Percentiles rank a stretch among this genome's conserved stretches.
phyloP scores from a whole-genome alignment of 257 asterid species.

The Datura wrightii region DNA sequence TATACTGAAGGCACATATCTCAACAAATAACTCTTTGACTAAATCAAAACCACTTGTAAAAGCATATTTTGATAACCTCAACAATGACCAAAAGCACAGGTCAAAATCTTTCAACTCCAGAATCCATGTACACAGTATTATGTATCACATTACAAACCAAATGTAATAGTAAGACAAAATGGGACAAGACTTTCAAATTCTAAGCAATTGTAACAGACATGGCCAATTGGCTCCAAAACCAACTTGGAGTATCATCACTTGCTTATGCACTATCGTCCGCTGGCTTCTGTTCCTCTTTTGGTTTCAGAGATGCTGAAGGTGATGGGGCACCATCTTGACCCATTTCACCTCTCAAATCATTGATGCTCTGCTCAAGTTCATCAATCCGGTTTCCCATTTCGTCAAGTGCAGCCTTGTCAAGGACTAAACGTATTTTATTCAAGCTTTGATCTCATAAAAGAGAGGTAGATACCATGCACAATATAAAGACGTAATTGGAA shows the following conservation, averaged over 20 bases:
- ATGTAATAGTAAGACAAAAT: neutral
- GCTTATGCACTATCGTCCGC: conserved; percentile 53
- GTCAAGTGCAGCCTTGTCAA: conserved; percentile 69
- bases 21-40: neutral
- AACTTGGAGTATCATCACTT: neutral
- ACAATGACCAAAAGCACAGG: conserved; percentile 22
- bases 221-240: neutral
- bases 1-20: neutral
- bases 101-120: conserved; percentile 14
- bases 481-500: neutral
- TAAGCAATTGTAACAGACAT: neutral
- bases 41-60: neutral
- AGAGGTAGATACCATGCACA: neutral
- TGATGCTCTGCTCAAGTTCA: conserved; percentile 88
- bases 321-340: conserved; percentile 88
- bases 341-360: conserved; percentile 83
- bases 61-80: conserved; percentile 18
- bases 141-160: conserved; percentile 21
- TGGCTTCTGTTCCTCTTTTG: conserved; percentile 57
- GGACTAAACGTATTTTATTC: conserved; percentile 39
- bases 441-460: neutral
- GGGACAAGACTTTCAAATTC: conserved; percentile 15
- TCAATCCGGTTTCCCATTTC: conserved; percentile 93
- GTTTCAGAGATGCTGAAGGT: conserved; percentile 64
- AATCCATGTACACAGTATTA: conserved; percentile 15